phyloP scores from a whole-genome alignment of 139 green algal species.

The Diplosphaera chodatii region DNA sequence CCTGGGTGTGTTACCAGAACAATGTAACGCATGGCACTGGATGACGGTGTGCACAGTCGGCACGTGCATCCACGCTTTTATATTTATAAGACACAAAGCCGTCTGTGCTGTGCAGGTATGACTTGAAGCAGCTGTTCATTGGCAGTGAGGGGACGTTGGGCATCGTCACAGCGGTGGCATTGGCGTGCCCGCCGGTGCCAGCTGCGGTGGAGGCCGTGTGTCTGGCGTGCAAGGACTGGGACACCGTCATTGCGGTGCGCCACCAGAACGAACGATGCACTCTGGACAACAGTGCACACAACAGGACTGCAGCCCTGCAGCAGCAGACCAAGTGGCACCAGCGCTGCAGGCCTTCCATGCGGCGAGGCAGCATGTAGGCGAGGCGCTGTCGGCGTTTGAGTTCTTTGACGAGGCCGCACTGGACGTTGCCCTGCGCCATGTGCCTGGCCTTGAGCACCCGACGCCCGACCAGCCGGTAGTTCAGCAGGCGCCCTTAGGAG shows the following conservation, averaged over 20 bases:
- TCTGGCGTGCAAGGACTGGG: slow-evolving; percentile 39
- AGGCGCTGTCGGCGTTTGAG: slow-evolving; percentile 79
- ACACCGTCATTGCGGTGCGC: background rate
- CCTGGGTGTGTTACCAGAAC: too few species aligned
- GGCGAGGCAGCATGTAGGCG: slow-evolving; percentile 64
- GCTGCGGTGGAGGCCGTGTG: slow-evolving; percentile 68
- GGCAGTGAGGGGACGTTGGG: slow-evolving; percentile 92
- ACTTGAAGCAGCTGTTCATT: slow-evolving; percentile 99
- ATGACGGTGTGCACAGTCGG: too few species aligned
- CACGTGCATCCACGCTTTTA: too few species aligned
- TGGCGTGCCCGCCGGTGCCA: slow-evolving; percentile 66
- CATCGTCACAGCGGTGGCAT: slow-evolving; percentile 73
- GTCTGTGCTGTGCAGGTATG: background rate
- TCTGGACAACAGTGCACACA: too few species aligned
- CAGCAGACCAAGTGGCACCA: too few species aligned
- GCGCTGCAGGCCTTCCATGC: slow-evolving; percentile 45
- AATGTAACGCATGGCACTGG: too few species aligned
- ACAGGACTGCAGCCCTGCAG: too few species aligned
- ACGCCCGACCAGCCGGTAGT: slow-evolving; percentile 31
- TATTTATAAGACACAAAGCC: too few species aligned
- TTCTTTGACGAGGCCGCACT: slow-evolving; percentile 83
- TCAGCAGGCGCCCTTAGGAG: background rate
- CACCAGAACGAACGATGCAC: too few species aligned
- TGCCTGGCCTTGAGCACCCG: slow-evolving; percentile 56
- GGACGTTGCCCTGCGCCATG: slow-evolving; percentile 37